Evolutionary conservation across 805 yeast genomes (phyloP).

Genomic region (Wickerhamiella allomyrinae): DNA sequence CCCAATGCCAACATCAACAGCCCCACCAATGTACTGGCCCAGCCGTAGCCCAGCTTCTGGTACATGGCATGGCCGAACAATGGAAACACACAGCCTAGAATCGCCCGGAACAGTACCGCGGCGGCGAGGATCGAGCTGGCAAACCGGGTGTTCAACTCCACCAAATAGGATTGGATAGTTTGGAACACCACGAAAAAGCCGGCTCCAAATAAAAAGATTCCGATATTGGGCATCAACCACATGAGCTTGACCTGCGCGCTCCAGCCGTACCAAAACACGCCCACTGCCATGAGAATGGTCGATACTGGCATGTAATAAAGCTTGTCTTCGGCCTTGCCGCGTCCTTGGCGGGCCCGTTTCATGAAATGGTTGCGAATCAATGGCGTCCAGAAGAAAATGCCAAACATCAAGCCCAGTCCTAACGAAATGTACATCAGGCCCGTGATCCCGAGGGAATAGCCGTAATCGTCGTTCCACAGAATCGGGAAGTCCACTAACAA

Average conservation of each 20-base stretch:
- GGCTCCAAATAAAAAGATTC: conserved; percentile 45
- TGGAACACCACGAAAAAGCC: conserved; percentile 53
- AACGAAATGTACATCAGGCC: conserved; percentile 48
- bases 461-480: conserved; percentile 35
- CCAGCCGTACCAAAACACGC: conserved; percentile 63
- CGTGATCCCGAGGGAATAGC: conserved; percentile 33
- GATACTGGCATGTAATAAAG: conserved; percentile 37
- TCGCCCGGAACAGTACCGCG: conserved; percentile 50
- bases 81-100: conserved; percentile 58
- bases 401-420: conserved; percentile 40
- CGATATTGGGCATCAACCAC: conserved; percentile 53
- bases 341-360: conserved; percentile 28
- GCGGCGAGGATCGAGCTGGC: conserved; percentile 59
- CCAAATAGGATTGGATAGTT: conserved; percentile 48
- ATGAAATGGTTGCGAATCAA: conserved; percentile 30
- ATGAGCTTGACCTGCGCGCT: conserved; percentile 40
- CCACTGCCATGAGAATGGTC: conserved; percentile 43
- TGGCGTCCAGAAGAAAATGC: conserved; percentile 36
- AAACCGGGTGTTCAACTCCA: conserved; percentile 53
- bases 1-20: conserved; percentile 43
- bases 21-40: conserved; percentile 57
- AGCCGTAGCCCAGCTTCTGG: conserved; percentile 42
- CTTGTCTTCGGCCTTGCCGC: conserved; percentile 46
- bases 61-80: conserved; percentile 49
- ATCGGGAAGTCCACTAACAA: conserved; percentile 46